A percentile compares a stretch with the other conserved stretches of the same genome.
Evolutionary conservation across 257 asterid genomes (phyloP).

Genomic region (Solanum dulcamara): DNA sequence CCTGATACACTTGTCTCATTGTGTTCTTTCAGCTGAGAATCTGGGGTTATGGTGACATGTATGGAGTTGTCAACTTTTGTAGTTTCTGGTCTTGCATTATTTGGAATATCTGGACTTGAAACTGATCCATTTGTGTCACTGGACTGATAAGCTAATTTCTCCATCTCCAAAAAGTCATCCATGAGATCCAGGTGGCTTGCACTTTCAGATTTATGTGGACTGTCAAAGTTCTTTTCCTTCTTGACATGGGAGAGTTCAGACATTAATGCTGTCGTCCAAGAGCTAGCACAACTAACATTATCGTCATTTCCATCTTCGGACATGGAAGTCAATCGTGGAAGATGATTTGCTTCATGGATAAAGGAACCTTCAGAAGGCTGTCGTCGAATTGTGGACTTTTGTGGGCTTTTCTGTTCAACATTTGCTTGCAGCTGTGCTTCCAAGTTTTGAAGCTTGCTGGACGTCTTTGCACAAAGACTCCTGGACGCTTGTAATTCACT

Average conservation of each 20-base stretch:
- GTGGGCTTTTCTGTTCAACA: conserved; percentile 42
- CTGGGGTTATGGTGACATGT: conserved; percentile 15
- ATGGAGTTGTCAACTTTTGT: conserved; percentile 17
- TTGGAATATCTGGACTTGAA: conserved; percentile 21
- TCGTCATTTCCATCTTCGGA: conserved; percentile 86
- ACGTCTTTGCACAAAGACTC: conserved; percentile 66
- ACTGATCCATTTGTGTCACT: conserved; percentile 34
- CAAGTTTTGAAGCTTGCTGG: conserved; percentile 61
- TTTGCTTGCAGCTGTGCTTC: conserved; percentile 58
- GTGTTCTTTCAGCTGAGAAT: conserved; percentile 15
- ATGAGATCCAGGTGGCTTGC: conserved; percentile 63
- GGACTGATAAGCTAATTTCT: conserved; percentile 67
- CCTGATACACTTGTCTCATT: conserved; percentile 9
- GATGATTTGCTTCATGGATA: conserved; percentile 31
- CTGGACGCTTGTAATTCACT: conserved; percentile 74
- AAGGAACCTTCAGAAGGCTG: conserved; percentile 26
- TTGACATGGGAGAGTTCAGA: conserved; percentile 57
- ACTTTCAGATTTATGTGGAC: conserved; percentile 52
- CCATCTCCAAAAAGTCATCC: conserved; percentile 99
- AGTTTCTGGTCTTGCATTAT: conserved; percentile 20
- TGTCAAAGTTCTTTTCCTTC: conserved; percentile 50
- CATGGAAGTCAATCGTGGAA: conserved; percentile 56
- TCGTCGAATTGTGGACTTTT: conserved; percentile 14
- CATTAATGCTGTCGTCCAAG: conserved; percentile 50
- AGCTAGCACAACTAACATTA: conserved; percentile 57